These are phyloP conservation scores for Pseudopithomyces chartarum DNA, from an alignment of 2,329 filamentous ascomycete genomes.

Conservation along the genomic window DNA sequence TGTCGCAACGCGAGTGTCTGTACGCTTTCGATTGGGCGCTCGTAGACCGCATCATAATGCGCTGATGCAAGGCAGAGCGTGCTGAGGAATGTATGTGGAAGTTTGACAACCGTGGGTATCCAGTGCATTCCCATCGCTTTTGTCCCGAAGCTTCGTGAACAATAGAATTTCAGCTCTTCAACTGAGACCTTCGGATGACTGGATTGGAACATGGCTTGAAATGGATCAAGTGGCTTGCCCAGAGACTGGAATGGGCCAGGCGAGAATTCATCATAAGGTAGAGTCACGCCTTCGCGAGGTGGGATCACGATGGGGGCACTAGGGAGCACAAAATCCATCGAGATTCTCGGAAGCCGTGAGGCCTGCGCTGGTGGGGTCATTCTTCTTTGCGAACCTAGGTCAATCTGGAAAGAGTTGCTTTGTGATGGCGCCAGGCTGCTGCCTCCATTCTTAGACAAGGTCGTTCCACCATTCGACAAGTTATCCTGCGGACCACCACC, in stretches of 20 bases:
- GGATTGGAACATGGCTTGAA: conserved; percentile 41
- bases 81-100: conserved; percentile 44
- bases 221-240: conserved; percentile 40
- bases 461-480: conserved; percentile 15
- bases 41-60: conserved; percentile 37
- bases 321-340: conserved; percentile 20
- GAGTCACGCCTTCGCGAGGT: conserved; percentile 10
- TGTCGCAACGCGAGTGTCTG: conserved; percentile 36
- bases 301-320: conserved; percentile 29
- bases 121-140: conserved; percentile 37
- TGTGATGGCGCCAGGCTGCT: conserved; percentile 12
- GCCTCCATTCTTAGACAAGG: conserved; percentile 11
- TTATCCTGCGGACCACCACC: conserved; percentile 17
- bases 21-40: conserved; percentile 30
- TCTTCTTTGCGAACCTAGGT: not conserved
- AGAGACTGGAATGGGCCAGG: conserved; percentile 31
- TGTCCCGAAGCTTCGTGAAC: conserved; percentile 41
- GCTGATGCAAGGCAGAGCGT: conserved; percentile 42
- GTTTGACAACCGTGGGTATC: conserved; percentile 40
- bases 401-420: conserved; percentile 8
- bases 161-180: conserved; percentile 41
- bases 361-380: conserved; percentile 13
- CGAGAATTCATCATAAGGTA: conserved; percentile 25
- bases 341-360: conserved; percentile 5
- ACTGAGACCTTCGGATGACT: conserved; percentile 35